Evolutionary conservation across 2,329 filamentous ascomycete genomes (phyloP).

Genomic region (Sphaerostilbella broomeana): DNA sequence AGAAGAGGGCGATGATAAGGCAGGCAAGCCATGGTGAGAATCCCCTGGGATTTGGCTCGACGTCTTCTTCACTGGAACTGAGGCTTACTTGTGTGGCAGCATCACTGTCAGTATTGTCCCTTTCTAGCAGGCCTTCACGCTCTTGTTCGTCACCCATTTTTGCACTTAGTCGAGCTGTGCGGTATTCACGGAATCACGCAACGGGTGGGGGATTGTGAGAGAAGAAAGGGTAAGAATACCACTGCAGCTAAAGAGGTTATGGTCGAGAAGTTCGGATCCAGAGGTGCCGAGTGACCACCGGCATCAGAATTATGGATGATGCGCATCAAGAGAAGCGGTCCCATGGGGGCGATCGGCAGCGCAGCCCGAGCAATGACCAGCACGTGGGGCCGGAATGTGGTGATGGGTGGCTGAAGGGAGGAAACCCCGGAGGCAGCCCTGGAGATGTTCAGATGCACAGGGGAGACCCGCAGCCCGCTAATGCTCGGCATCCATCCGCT

Average conservation of each 20-base stretch:
- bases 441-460: too few species aligned
- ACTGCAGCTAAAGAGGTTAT: not conserved
- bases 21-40: conserved; percentile 3
- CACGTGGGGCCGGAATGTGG: conserved; percentile 3
- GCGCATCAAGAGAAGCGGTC: conserved; percentile 4
- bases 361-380: conserved; percentile 6
- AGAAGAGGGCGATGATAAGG: conserved; percentile 5
- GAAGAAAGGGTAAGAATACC: not conserved
- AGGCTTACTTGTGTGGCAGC: conserved; percentile 2
- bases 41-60: not conserved
- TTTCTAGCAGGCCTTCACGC: conserved; percentile 5
- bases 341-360: conserved; percentile 4
- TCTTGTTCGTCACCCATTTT: conserved; percentile 7
- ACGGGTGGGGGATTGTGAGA: not conserved
- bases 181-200: not conserved
- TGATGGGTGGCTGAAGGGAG: not conserved
- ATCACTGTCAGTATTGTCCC: conserved; percentile 3
- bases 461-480: too few species aligned
- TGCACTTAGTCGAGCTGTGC: not conserved
- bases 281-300: not conserved
- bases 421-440: too few species aligned
- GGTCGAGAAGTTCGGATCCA: not conserved
- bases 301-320: conserved; percentile 1
- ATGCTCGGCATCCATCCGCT: too few species aligned
- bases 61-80: not conserved